A percentile compares a stretch with the other conserved stretches of the same genome.
phyloP scores from a whole-genome alignment of 176 grass and related monocot species.

The Cenchrus fungigraminus region DNA sequence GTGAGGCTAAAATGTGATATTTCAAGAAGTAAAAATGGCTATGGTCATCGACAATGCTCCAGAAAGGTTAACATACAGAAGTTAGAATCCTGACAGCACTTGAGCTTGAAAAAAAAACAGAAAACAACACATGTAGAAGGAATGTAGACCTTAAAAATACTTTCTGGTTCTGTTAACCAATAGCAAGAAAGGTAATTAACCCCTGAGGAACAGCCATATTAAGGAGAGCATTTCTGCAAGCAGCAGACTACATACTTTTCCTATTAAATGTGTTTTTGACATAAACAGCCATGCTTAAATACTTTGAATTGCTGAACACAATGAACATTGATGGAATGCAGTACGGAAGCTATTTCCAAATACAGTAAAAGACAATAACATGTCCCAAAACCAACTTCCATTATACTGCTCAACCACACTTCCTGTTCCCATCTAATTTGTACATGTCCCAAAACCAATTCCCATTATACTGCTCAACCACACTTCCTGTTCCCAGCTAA shows the following conservation, averaged over 20 bases:
- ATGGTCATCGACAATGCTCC: background rate
- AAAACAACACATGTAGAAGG: background rate
- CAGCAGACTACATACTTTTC: background rate
- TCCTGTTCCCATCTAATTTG: background rate
- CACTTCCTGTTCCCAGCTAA: background rate
- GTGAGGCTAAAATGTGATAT: background rate
- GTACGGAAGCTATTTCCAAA: background rate
- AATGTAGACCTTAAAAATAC: background rate
- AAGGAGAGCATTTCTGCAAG: background rate
- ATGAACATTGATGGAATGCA: background rate
- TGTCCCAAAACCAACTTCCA: background rate
- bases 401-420: background rate
- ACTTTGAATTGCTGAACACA: background rate
- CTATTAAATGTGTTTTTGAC: background rate
- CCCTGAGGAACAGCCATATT: background rate
- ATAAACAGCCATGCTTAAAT: background rate
- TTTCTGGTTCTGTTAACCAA: background rate
- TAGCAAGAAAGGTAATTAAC: background rate
- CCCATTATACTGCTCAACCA: background rate
- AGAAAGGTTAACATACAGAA: background rate
- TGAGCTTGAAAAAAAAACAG: constrained; percentile 20
- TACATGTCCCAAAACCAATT: background rate
- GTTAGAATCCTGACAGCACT: background rate
- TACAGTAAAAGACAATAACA: background rate
- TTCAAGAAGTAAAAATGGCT: background rate